Percentiles rank a stretch among this genome's conserved stretches.
Evolutionary conservation across 2,329 filamentous ascomycete species (phyloP).

Genomic region (Cyphellophora attinorum): DNA sequence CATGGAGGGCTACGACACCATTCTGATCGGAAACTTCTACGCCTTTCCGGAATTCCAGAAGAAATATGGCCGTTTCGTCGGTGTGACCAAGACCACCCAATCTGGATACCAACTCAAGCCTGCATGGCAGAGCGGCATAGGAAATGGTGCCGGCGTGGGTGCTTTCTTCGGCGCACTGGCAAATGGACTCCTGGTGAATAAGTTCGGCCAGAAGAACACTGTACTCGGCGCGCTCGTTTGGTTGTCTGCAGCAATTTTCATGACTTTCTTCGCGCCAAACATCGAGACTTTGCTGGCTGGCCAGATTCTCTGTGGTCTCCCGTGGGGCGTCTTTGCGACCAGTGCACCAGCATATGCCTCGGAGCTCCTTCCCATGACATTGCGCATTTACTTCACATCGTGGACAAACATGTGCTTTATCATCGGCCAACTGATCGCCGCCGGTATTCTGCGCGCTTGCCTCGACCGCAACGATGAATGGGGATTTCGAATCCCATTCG

Average conservation of each 20-base stretch:
- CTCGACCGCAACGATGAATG: slow-evolving; percentile 11
- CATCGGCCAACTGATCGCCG: slow-evolving; percentile 24
- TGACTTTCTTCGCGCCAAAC: slow-evolving; percentile 21
- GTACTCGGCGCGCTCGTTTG: slow-evolving; percentile 8
- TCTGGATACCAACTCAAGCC: slow-evolving; percentile 13
- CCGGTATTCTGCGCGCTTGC: slow-evolving; percentile 18
- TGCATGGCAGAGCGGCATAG: slow-evolving; percentile 11
- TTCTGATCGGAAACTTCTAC: slow-evolving; percentile 46
- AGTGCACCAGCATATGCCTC: slow-evolving; percentile 11
- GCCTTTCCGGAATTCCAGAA: slow-evolving; percentile 30
- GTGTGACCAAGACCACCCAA: slow-evolving; percentile 10
- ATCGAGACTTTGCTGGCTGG: slow-evolving; percentile 19
- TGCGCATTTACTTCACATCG: slow-evolving; percentile 9
- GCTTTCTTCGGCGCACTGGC: slow-evolving; percentile 10
- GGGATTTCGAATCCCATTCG: slow-evolving; percentile 20
- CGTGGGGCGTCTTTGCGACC: slow-evolving; percentile 14
- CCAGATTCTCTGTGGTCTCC: slow-evolving; percentile 19
- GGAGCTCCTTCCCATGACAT: slow-evolving; percentile 11
- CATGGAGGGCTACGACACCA: slow-evolving; percentile 35
- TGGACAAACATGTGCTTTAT: slow-evolving; percentile 32
- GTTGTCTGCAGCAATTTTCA: slow-evolving; percentile 19
- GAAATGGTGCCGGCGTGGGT: slow-evolving; percentile 9
- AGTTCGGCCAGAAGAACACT: slow-evolving; percentile 11
- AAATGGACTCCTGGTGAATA: slow-evolving; percentile 9
- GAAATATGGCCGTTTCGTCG: slow-evolving; percentile 20